Base-by-base conservation (phyloP, 2,329 filamentous ascomycete species). In the Bipolaris oryzae region DNA sequence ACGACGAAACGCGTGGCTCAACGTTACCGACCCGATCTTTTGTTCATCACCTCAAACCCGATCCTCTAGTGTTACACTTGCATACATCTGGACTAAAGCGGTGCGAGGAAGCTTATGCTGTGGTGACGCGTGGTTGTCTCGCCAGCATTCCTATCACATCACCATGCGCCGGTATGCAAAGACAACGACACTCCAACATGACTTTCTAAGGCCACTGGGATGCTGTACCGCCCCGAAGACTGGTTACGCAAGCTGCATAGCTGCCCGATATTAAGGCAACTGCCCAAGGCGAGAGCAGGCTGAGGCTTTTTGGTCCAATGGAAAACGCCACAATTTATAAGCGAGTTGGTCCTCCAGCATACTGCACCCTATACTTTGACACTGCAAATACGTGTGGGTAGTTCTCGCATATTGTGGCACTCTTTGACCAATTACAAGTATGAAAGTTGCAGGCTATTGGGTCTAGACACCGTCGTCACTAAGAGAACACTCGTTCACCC, bases 221-320 rank as follows among this genome's bases (percentile, higher is more conserved):
- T 37, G 3, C 23, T 25, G 16, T 15, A 11, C n/a, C 16, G 31
- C n/a, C 6, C 11, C 20, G 7, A 25, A 11, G 15, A 21, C 20
- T 35, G 38, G 37, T 39, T 23, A 25, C 23, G 20, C 38, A 51
- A 21, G 38, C 51, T 62, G 61, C 59, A 49, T 54, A 53, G 54
- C 59, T 64, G 61, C 61, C 63, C 63, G 50, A 66, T 7, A 21
- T 0, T 1, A 44, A 34, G 49, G 34, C 13, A 33, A 41, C 47
- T 39, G 62, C 67, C 68, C 66, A 62, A 70, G 39, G 50, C 54
- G 47, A 45, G 48, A 44, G 49, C 60, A 67, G 58, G 63, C 63
- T 63, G 57, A 63, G 51, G 50, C 45, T 35, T 10, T 42, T 55
- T 47, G 49, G 44, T 47, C 68, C 67, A 72, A 70, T 72, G 46